Base-by-base conservation (phyloP, 148 eudicot species). In the Fagopyrum homotropicum region DNA sequence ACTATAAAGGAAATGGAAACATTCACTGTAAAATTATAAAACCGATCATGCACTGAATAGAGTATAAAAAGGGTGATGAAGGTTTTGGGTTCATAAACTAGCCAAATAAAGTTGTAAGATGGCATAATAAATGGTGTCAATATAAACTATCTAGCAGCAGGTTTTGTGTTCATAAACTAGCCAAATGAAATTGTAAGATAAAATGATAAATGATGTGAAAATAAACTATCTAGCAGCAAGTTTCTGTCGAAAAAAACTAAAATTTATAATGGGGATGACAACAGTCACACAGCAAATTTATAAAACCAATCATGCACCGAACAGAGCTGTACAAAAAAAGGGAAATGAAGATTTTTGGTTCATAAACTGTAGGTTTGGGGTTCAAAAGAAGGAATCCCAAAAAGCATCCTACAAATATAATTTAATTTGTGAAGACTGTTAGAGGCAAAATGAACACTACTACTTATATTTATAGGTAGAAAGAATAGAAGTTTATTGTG, bases 111-210 rank as follows among this genome's bases (percentile, higher is more conserved):
- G 70, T 57, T 50, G 26, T 55, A 55, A 75, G 79, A 50, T 9
- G 59, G 22, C 69, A 75, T 40, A 66, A 47, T 43, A 55, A 75
- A 29, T 57, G 45, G 69, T 45, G 7, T 8, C 29, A 51, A 15
- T n/a, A 79, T 71, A 52, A 9, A 19, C 64, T 12, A 35, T 12
- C 43, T 35, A 64, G 29, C 45, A 64, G 40, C 0, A 0, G 26
- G 26, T 22, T 22, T 22, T 22, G 26, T 22, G 26, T 22, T 22
- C 26, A 22, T 22, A 22, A 22, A 22, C 76, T 45, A 75, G 47
- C 60, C 75, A 75, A 19, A 43, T 43, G 45, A 63, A 49, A 74
- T 57, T 50, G 26, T 55, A 55, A 75, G 79, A 50, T 9, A 59
- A 43, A 56, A 75, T 40, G 73, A 47, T 43, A 55, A 75, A 29